Percentiles rank a stretch among this genome's conserved stretches.
Conservation (phyloP, 306 rosid genomes). For the Spatholobus suberectus region DNA sequence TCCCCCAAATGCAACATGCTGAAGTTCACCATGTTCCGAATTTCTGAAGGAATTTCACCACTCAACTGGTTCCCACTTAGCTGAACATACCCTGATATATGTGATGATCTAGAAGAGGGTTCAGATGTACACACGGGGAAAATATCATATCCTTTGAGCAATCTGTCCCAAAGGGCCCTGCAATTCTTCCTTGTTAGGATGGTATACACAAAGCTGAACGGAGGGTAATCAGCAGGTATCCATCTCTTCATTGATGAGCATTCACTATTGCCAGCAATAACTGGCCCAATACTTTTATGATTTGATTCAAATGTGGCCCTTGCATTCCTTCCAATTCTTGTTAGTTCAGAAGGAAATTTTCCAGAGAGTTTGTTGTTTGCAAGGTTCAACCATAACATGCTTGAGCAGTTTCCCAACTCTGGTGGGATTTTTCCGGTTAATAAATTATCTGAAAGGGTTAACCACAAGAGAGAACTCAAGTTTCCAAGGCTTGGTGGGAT, state of each 20-base stretch:
- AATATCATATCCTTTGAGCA: conserved; percentile 75
- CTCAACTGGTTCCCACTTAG: conserved; percentile 69
- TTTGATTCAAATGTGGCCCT: conserved; percentile 62
- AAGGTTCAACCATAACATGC: conserved; percentile 91
- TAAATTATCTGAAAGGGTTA: conserved; percentile 79
- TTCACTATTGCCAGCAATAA: conserved; percentile 71
- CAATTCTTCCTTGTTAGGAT: conserved; percentile 85
- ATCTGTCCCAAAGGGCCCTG: conserved; percentile 70
- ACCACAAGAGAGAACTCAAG: conserved; percentile 75
- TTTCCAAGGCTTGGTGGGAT: conserved; percentile 80
- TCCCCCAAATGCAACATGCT: conserved; percentile 77
- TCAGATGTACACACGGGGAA: conserved; percentile 61
- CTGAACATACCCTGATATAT: conserved; percentile 81
- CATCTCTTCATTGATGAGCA: conserved; percentile 84
- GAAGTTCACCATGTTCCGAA: conserved; percentile 67
- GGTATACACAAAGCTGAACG: conserved; percentile 74
- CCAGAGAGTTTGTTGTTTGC: conserved; percentile 79
- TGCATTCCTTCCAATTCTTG: conserved; percentile 65
- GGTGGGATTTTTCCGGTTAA: conserved; percentile 71
- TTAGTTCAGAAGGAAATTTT: conserved; percentile 63
- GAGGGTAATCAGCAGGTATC: conserved; percentile 95
- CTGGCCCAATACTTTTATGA: neutral
- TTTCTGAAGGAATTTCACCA: conserved; percentile 73
- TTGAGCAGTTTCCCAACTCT: conserved; percentile 78
- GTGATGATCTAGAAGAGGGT: conserved; percentile 43